Evolutionary conservation across 169 alveolate species (phyloP).

Genomic region (Cyclospora cayetanensis): DNA sequence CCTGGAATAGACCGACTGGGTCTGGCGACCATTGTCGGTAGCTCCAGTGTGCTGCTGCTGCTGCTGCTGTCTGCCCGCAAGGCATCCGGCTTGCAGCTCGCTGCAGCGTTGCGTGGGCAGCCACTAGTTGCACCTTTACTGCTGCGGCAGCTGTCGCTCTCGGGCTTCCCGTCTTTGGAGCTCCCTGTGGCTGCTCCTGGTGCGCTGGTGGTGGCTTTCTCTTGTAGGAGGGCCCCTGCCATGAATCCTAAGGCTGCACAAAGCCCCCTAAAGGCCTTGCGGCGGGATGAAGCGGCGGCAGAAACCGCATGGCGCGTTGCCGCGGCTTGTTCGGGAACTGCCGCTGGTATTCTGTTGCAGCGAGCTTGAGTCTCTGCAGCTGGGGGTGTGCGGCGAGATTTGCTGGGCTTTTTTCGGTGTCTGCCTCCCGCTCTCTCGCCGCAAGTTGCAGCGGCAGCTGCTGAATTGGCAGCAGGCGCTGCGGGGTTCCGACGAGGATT

Average conservation of each 20-base stretch:
- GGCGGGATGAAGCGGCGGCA: slow-evolving; percentile 6
- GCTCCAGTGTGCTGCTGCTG: neutral
- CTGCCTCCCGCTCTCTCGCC: neutral
- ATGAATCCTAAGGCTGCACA: slow-evolving; percentile 29
- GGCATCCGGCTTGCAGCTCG: neutral
- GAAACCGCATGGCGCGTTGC: neutral
- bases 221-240: slow-evolving; percentile 20
- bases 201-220: neutral
- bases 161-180: neutral
- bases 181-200: neutral
- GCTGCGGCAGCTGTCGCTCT: neutral
- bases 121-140: neutral
- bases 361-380: too few species aligned
- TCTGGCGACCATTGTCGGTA: neutral
- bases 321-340: neutral
- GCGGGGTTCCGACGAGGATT: neutral
- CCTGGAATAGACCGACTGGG: neutral
- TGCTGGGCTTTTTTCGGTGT: neutral
- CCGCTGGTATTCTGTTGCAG: neutral
- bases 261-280: neutral
- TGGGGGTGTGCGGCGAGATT: neutral
- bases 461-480: neutral
- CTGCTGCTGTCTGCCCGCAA: neutral
- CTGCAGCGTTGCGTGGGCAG: too few species aligned
- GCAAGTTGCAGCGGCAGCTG: neutral